Evolutionary conservation across 352 stramenopile species (phyloP).

Genomic region (Phytophthora lateralis): DNA sequence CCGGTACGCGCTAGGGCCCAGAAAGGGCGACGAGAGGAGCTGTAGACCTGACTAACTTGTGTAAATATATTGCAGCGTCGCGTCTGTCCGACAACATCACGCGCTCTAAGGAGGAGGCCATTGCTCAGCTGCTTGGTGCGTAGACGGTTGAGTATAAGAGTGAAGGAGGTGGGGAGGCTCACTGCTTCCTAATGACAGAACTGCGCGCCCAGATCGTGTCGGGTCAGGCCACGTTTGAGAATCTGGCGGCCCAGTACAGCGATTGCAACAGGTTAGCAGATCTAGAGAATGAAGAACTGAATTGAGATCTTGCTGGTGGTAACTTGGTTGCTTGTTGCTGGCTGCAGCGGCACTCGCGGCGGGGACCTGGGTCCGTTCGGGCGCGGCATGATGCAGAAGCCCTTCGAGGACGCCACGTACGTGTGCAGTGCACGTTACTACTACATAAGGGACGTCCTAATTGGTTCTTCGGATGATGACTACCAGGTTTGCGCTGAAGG

Average conservation of each 20-base stretch:
- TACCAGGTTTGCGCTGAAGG: conserved; percentile 86
- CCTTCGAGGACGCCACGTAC: conserved; percentile 90
- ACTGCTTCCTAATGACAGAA: conserved; percentile 25
- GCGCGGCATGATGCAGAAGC: conserved; percentile 92
- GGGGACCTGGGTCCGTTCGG: conserved; percentile 92
- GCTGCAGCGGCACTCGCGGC: conserved; percentile 65
- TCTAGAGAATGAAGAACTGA: not conserved
- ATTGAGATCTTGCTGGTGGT: not conserved
- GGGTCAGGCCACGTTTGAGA: conserved; percentile 76
- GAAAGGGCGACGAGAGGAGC: not conserved
- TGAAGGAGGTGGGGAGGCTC: not conserved
- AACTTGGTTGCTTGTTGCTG: not conserved
- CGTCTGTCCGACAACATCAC: conserved; percentile 92
- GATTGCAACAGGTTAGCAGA: conserved; percentile 66
- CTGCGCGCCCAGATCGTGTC: conserved; percentile 86
- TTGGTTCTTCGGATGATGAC: not conserved
- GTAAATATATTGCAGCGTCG: conserved; percentile 61
- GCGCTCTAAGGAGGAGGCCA: conserved; percentile 91
- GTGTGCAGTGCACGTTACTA: not conserved
- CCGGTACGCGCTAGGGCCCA: conserved; percentile 37
- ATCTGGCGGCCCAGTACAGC: conserved; percentile 83
- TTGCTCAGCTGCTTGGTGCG: conserved; percentile 76
- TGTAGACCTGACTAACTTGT: not conserved
- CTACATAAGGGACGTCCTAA: not conserved
- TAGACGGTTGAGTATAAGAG: not conserved